phyloP scores from a whole-genome alignment of 495 filamentous ascomycete genomes.

The Aspergillus sclerotiicarbonarius region DNA sequence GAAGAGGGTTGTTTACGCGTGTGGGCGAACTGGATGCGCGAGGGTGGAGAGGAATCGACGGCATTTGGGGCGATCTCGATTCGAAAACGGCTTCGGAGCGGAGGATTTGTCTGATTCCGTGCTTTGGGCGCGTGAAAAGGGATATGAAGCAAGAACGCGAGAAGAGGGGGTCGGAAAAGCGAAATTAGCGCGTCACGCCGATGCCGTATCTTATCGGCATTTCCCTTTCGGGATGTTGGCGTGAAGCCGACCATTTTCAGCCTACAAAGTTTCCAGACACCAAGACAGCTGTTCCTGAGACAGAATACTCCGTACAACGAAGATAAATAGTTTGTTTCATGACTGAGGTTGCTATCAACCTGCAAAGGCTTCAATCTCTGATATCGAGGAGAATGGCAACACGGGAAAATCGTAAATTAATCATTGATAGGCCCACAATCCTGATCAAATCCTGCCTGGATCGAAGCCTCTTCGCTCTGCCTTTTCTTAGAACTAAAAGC shows the following conservation, averaged over 20 bases:
- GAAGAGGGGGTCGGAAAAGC: not conserved
- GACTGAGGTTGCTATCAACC: too few relatives aligned
- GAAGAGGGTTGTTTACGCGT: conserved; percentile 62
- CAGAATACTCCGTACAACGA: too few relatives aligned
- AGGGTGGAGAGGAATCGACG: conserved; percentile 40
- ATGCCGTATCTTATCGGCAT: conserved; percentile 4
- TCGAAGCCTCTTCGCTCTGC: too few relatives aligned
- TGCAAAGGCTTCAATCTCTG: too few relatives aligned
- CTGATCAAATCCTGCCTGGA: too few relatives aligned
- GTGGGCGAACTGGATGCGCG: conserved; percentile 16
- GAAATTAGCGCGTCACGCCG: conserved; percentile 1
- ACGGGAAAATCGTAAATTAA: too few relatives aligned
- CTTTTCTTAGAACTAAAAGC: not conserved
- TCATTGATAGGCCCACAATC: too few relatives aligned
- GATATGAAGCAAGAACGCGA: not conserved
- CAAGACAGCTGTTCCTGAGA: too few relatives aligned
- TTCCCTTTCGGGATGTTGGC: not conserved
- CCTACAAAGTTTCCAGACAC: not conserved
- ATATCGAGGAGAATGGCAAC: too few relatives aligned
- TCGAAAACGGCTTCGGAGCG: not conserved
- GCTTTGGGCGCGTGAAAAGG: too few relatives aligned
- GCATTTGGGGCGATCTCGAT: conserved; percentile 31
- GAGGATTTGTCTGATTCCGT: too few relatives aligned
- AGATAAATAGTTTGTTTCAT: too few relatives aligned
- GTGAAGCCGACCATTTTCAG: not conserved